phyloP scores from a whole-genome alignment of 1,284 basidiomycete genomes.

The Fomitiporia mediterranea region DNA sequence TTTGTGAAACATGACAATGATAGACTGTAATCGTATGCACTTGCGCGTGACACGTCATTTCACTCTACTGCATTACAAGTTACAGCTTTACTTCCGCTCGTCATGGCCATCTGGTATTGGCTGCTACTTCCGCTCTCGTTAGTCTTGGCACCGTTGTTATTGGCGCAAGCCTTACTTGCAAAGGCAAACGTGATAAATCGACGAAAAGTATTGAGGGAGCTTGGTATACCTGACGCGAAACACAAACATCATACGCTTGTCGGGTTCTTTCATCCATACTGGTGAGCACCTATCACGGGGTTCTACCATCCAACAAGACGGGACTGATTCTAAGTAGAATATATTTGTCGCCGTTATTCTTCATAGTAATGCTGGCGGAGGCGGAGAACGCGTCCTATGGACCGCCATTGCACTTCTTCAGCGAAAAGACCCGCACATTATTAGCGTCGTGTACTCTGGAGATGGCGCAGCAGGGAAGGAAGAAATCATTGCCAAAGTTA shows the following conservation, averaged over 20 bases:
- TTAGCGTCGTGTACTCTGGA: slow-evolving; percentile 90
- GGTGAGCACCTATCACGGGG: slow-evolving; percentile 47
- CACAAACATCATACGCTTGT: slow-evolving; percentile 40
- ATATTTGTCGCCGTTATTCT: too few relatives aligned
- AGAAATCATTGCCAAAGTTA: slow-evolving; percentile 78
- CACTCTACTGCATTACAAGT: background rate
- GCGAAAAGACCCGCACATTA: slow-evolving; percentile 58
- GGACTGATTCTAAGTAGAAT: slow-evolving; percentile 25
- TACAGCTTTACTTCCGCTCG: background rate
- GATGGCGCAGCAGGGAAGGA: slow-evolving; percentile 78
- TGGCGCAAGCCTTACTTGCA: background rate
- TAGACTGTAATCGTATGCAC: background rate
- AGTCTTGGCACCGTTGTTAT: background rate
- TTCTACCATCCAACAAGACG: slow-evolving; percentile 33
- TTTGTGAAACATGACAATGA: background rate
- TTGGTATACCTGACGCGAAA: slow-evolving; percentile 14
- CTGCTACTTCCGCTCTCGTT: background rate
- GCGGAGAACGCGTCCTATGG: slow-evolving; percentile 96
- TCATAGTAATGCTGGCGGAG: slow-evolving; percentile 96
- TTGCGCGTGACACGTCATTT: slow-evolving; percentile 9
- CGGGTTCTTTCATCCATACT: slow-evolving; percentile 95
- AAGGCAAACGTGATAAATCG: background rate
- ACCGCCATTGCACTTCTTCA: slow-evolving; percentile 83
- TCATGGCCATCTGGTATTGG: background rate
- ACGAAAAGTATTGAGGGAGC: background rate